Evolutionary conservation across 2,329 filamentous ascomycete genomes (phyloP).

Genomic region (Apiospora arundinis): DNA sequence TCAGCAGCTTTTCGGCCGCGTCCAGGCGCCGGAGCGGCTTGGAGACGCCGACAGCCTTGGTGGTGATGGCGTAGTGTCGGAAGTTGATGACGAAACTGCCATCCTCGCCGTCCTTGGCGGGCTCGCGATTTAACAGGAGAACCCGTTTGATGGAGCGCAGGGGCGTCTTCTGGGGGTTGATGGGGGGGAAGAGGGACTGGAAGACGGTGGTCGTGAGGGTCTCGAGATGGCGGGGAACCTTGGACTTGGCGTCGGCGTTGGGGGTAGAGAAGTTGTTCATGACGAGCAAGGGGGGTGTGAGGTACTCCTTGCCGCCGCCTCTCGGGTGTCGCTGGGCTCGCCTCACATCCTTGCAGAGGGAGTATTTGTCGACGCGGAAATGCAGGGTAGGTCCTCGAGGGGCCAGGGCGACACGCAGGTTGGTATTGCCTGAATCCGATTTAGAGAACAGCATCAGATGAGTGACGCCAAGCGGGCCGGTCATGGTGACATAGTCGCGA

Average conservation of each 20-base stretch:
- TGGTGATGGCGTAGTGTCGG: conserved; percentile 94
- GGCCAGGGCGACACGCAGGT: conserved; percentile 84
- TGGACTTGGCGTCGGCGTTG: conserved; percentile 62
- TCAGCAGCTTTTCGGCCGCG: conserved; percentile 79
- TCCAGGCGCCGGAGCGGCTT: conserved; percentile 84
- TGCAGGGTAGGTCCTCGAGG: conserved; percentile 92
- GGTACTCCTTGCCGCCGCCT: conserved; percentile 83
- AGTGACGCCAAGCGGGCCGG: conserved; percentile 88
- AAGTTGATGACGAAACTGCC: conserved; percentile 84
- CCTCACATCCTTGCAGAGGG: conserved; percentile 87
- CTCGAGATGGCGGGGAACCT: conserved; percentile 93
- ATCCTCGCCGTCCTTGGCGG: conserved; percentile 53
- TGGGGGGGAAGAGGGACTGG: conserved; percentile 93
- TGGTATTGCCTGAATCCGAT: conserved; percentile 89
- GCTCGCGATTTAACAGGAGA: conserved; percentile 86
- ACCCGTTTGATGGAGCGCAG: conserved; percentile 92
- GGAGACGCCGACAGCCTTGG: conserved; percentile 82
- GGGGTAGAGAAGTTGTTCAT: conserved; percentile 96
- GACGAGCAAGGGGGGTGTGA: conserved; percentile 86
- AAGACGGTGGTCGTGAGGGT: conserved; percentile 92
- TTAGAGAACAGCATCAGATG: conserved; percentile 94
- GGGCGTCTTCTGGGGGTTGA: conserved; percentile 89
- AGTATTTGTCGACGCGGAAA: conserved; percentile 95
- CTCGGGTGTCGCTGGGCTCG: conserved; percentile 83
- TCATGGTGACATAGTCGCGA: conserved; percentile 94